Base-by-base conservation (phyloP, 176 grass and related monocot genomes). In the Triticum timopheevii region DNA sequence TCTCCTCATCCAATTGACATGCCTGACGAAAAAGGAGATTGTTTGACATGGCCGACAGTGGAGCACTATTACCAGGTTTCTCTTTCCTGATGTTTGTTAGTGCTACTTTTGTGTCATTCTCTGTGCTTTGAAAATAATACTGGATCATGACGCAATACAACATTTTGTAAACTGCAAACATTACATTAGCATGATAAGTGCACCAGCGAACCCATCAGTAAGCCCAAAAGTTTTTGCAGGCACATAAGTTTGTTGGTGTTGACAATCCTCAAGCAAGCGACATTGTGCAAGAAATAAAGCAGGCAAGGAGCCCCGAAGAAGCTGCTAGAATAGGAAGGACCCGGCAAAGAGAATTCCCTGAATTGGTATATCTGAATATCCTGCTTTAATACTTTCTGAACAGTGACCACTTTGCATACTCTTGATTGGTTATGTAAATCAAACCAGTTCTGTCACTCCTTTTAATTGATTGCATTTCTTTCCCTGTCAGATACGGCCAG, bases 41-140 rank as follows among this genome's bases (percentile, higher is more conserved):
- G 61, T 63, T 24, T 65, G 31, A 82, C 73, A 72, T 98, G 96
- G 96, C 80, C 86, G 80, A 98, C 76, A 71, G 93, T 96, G 66
- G 96, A 98, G 66, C 93, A 98, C 68, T 98, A 96, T 90, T 98
- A 98, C 82, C 96, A 98, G 96, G 96, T 96, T 64, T 88, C 17
- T 17, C 56, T 49, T 77, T 58, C 27, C 33, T 50, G 50, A 59
- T 70, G 22, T 78, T 17, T 82, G 31, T 82, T 74, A 16, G 11
- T 79, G 40, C 36, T 42, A 76, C 17, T 61, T 59, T 45, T 86
- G 42, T 77, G 42, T 17, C 61, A 42, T 54, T 52, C 34, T 66
- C 0, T 76, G 39, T 70, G 6, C 20, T 66, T 44, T 65, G 54
- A 35, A 42, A 10, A 79, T 45, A 42, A 67, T 49, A 47, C 25